Base-by-base conservation (phyloP, 1,284 basidiomycete genomes). In the Trametes pubescens region DNA sequence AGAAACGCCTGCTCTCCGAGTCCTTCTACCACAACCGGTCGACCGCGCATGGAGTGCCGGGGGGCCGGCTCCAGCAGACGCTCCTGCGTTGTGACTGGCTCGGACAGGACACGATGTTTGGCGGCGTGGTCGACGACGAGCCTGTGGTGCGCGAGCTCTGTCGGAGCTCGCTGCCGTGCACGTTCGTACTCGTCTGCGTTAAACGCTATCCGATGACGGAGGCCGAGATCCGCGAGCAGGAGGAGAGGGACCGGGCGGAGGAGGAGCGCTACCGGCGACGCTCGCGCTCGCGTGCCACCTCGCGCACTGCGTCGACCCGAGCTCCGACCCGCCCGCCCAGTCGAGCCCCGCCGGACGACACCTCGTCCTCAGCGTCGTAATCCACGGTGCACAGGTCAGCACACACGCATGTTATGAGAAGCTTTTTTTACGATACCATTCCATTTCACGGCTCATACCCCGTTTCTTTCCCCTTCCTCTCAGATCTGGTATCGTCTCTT, bases 1-100 rank as follows among this genome's bases (percentile, higher is more conserved):
- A 77, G 22, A 78, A 83, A 62, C 75, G 76, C 2, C 72, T 75
- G 11, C 78, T 90, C 24, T 77, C 76, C 51, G 76, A 80, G 32
- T 79, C 85, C 48, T 92, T 91, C 73, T 76, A 81, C 51, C 79
- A 84, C 72, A 92, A 93, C 72, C 84, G 91, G 21, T 88, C 87
- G 11, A 83, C 84, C 4, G 80, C 81, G 29, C 76, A 77, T 38
- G 86, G 85, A 55, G 89, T 87, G 1, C 91, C 90, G 1, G 91
- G 91, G 0, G 91, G 89, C 0, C 74, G 77, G 26, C 80, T 92
- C 9, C 86, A 84, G 18, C 79, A 83, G 37, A 86, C 86, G 9
- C 76, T 92, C 72, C 82, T 84, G 65, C 77, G 86, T 58, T 76
- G 89, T 55, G 91, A 93, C 71, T 92, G 84, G 78, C 78, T 92